Evolutionary conservation across 1,139 yeast species (phyloP), one percentile per base, ranked within the genome.

Genomic region (Saccharomycopsis hybrid): DNA sequence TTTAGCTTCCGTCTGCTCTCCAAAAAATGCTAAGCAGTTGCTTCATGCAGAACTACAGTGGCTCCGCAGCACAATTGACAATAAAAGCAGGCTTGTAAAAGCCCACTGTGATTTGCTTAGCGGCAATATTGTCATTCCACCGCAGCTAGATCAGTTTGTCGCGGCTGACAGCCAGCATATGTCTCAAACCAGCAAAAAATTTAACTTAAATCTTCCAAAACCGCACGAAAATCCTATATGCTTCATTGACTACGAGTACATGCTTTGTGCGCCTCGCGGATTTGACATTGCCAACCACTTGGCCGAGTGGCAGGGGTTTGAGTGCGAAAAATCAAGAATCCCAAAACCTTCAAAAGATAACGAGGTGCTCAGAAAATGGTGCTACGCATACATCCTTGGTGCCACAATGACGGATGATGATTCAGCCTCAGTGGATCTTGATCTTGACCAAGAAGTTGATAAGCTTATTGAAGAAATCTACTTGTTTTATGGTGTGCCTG

Each of bases 291-390:
- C 94, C n/a, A 85, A 85, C 62, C 94, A 85, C 64, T 79, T 85
- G 58, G 82, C 85, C 62, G 95, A 85, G 65, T 85, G 92, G 92
- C 94, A 85, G 62, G 95, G 95, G 1, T 84, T 83, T 58, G 80
- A 81, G 55, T 85, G 94, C 63, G 78, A 80, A 56, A 71, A 77
- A 28, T 65, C 71, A 8, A 75, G 77, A 5, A 81, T 85, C 39
- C 90, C 88, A 0, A 63, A 64, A 7, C 85, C 86, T 1, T 51
- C 66, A 0, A 56, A 55, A 4, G 52, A 61, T 2, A 79, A 82
- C 56, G 68, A 69, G 0, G 66, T 71, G 1, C 63, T 84, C 60
- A 68, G 77, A 1, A 65, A 64, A 40, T 85, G 92, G 83, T 74
- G 77, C 42, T 65, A 63, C 47, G 70, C 77, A 1, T 79, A 79